Percentiles rank a stretch among this genome's conserved stretches.
Conservation (phyloP, 805 yeast genomes). For the Cyberlindnera maritima region DNA sequence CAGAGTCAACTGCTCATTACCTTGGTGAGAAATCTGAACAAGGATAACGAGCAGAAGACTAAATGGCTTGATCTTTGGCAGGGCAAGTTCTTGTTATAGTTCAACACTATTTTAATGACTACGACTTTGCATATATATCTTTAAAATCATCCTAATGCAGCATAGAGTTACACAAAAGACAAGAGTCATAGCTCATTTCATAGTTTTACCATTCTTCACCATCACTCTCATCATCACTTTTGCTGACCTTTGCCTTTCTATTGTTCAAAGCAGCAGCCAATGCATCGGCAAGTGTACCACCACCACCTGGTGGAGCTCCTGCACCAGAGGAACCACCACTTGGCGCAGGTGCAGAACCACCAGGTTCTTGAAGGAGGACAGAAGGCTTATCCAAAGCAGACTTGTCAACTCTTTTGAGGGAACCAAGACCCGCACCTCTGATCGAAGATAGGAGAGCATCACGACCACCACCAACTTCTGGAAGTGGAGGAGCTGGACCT, state of each 20-base stretch:
- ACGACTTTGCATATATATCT: not conserved
- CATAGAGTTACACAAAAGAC: not conserved
- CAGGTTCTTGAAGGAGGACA: conserved; percentile 58
- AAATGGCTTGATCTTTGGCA: conserved; percentile 59
- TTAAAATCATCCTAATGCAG: too few species aligned
- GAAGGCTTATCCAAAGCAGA: conserved; percentile 79
- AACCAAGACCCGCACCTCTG: conserved; percentile 67
- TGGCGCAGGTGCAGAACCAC: conserved; percentile 42
- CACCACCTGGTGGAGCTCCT: conserved; percentile 46
- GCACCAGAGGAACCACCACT: conserved; percentile 33
- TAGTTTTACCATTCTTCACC: conserved; percentile 61
- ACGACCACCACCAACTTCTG: conserved; percentile 52
- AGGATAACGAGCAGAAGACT: conserved; percentile 47
- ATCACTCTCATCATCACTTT: conserved; percentile 82
- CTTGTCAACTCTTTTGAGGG: conserved; percentile 77
- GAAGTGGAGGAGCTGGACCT: conserved; percentile 27
- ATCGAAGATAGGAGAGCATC: conserved; percentile 88
- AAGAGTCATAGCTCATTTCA: not conserved
- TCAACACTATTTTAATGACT: conserved; percentile 1
- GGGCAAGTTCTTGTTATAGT: conserved; percentile 34
- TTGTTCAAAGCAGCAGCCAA: conserved; percentile 80
- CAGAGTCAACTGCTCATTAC: conserved; percentile 18
- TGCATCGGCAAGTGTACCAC: conserved; percentile 79
- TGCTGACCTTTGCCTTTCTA: conserved; percentile 78
- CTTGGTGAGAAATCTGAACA: conserved; percentile 43